A percentile compares a stretch with the other conserved stretches of the same genome.
phyloP scores from a whole-genome alignment of 2,329 filamentous ascomycete species.

The Akanthomyces muscarius region DNA sequence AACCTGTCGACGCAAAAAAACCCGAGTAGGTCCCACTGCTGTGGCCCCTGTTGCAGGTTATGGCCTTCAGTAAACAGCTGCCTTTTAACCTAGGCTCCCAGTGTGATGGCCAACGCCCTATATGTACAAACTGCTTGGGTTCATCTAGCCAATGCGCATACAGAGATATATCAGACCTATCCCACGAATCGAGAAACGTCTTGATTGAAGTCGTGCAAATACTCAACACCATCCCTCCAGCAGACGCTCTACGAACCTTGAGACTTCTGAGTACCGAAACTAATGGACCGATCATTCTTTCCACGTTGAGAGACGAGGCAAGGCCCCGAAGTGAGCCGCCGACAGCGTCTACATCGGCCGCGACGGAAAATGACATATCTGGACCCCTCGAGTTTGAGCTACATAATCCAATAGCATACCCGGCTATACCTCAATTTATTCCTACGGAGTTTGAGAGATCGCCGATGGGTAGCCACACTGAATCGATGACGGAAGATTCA shows the following conservation, averaged over 20 bases:
- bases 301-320: slow-evolving; percentile 19
- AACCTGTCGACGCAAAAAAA: slow-evolving; percentile 23
- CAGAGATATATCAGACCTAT: slow-evolving; percentile 19
- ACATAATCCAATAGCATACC: slow-evolving; percentile 25
- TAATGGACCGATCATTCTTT: slow-evolving; percentile 23
- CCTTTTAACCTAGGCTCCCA: slow-evolving; percentile 12
- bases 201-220: slow-evolving; percentile 25
- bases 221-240: slow-evolving; percentile 22
- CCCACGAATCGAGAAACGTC: slow-evolving; percentile 16
- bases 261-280: slow-evolving; percentile 22
- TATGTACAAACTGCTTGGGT: slow-evolving; percentile 22
- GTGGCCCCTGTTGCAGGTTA: neutral
- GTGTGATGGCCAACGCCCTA: slow-evolving; percentile 23
- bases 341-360: neutral
- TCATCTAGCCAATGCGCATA: slow-evolving; percentile 21
- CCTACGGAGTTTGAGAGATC: neutral
- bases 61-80: neutral
- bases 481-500: neutral
- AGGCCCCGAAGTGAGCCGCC: neutral
- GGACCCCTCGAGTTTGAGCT: slow-evolving; percentile 25
- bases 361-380: slow-evolving; percentile 2
- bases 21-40: slow-evolving; percentile 20
- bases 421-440: slow-evolving; percentile 17
- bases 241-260: slow-evolving; percentile 22
- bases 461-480: neutral